These are phyloP conservation scores for Malassezia psittaci DNA, from an alignment of 1,284 basidiomycete species.

Conservation along the genomic window DNA sequence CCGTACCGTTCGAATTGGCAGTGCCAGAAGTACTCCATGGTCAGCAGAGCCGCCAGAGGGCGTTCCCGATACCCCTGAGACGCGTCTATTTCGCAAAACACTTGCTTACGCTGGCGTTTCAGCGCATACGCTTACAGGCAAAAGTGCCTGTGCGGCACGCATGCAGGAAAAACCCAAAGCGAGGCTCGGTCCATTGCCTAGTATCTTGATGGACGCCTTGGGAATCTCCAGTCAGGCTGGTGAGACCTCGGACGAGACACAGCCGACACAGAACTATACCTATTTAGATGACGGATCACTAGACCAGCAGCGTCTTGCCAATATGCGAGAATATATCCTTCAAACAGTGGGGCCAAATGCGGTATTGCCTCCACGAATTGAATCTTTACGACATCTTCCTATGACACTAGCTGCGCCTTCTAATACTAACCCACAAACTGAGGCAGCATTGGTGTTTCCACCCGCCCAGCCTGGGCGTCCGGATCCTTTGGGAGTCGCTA, in stretches of 20 bases:
- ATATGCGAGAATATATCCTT: conserved; percentile 24
- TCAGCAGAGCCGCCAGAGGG: conserved; percentile 3
- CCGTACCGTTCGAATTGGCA: conserved; percentile 13
- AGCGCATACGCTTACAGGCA: conserved; percentile 9
- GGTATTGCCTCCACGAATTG: conserved; percentile 24
- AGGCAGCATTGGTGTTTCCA: conserved; percentile 13
- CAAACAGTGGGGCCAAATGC: conserved; percentile 17
- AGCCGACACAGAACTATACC: conserved; percentile 5
- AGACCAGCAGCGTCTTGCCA: conserved; percentile 26
- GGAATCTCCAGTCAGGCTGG: background rate
- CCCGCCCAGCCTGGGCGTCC: conserved; percentile 12
- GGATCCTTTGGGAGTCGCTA: conserved; percentile 20
- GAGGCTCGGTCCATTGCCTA: conserved; percentile 11
- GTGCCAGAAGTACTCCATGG: conserved; percentile 13
- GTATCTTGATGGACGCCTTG: background rate
- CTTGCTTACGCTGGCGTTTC: conserved; percentile 16
- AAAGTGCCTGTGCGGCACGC: conserved; percentile 13
- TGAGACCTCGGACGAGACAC: background rate
- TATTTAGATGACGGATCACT: conserved; percentile 31
- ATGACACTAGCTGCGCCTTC: conserved; percentile 1
- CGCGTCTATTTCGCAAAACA: conserved; percentile 9
- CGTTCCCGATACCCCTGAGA: conserved; percentile 1
- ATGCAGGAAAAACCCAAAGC: conserved; percentile 15
- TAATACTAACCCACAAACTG: background rate
- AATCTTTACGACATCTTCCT: conserved; percentile 24